These are phyloP conservation scores for Elsinoe necatrix DNA, from an alignment of 2,329 filamentous ascomycete species.

Conservation along the genomic window DNA sequence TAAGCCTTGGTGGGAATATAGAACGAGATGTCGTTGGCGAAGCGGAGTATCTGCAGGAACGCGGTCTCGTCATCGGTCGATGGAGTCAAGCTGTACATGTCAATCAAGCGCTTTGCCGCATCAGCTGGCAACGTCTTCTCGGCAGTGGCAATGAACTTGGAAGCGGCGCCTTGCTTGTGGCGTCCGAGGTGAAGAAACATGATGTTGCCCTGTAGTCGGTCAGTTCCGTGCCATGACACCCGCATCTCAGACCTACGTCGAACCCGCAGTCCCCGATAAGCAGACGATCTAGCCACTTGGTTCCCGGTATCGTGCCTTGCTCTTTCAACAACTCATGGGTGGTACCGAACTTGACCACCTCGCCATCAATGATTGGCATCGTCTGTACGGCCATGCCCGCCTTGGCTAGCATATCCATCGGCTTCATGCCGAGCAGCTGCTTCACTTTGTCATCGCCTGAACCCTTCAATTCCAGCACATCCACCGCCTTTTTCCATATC, in stretches of 20 bases:
- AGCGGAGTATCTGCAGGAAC: constrained; percentile 35
- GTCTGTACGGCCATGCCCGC: constrained; percentile 22
- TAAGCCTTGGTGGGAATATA: constrained; percentile 37
- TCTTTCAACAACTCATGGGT: constrained; percentile 17
- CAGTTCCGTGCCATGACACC: background rate
- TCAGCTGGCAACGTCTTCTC: background rate
- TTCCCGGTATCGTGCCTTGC: constrained; percentile 12
- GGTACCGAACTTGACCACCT: constrained; percentile 28
- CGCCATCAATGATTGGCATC: constrained; percentile 37
- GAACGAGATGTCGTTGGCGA: constrained; percentile 40
- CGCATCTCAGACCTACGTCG: constrained; percentile 26
- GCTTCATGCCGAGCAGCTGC: constrained; percentile 24
- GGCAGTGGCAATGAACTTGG: constrained; percentile 26
- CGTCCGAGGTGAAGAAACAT: constrained; percentile 19
- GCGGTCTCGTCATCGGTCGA: constrained; percentile 33
- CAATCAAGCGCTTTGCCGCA: constrained; percentile 26
- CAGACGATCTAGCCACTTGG: constrained; percentile 38
- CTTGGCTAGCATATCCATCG: constrained; percentile 12
- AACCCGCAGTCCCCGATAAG: constrained; percentile 42
- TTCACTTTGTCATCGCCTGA: constrained; percentile 36
- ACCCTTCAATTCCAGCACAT: constrained; percentile 34
- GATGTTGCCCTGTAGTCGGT: constrained; percentile 20
- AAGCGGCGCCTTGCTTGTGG: constrained; percentile 25
- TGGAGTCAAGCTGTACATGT: constrained; percentile 34
- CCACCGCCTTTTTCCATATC: constrained; percentile 35